These are phyloP conservation scores for Telopea speciosissima DNA, from an alignment of 177 flowering plant genomes.

Conservation along the genomic window DNA sequence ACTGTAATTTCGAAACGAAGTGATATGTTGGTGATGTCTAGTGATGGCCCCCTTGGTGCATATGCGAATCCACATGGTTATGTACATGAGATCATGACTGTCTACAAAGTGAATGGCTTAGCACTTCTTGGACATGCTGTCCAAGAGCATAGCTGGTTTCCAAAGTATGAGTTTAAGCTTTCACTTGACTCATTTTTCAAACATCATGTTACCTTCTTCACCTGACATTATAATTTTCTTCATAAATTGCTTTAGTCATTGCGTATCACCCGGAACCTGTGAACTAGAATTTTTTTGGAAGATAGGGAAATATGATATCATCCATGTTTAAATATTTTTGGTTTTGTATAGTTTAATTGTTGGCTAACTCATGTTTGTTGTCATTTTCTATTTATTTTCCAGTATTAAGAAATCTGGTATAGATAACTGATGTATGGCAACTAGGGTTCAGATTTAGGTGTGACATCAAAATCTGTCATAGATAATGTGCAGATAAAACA, in stretches of 20 bases:
- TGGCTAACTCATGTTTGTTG: too few relatives aligned
- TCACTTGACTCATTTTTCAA: neutral
- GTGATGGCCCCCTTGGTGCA: conserved; percentile 93
- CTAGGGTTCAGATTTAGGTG: too few relatives aligned
- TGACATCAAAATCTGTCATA: too few relatives aligned
- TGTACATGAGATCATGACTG: conserved; percentile 83
- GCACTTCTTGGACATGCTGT: conserved; percentile 51
- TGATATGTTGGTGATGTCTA: conserved; percentile 87
- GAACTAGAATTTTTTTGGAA: neutral
- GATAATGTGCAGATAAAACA: too few relatives aligned
- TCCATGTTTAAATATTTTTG: too few relatives aligned
- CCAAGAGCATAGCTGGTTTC: conserved; percentile 88
- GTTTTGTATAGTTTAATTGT: too few relatives aligned
- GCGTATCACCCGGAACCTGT: neutral
- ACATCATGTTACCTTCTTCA: neutral
- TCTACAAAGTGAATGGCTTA: conserved; percentile 57
- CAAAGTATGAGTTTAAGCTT: conserved; percentile 55
- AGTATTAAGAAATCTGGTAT: too few relatives aligned
- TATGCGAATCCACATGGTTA: conserved; percentile 73
- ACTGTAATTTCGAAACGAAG: conserved; percentile 71
- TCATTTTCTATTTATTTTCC: too few relatives aligned
- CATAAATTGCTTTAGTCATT: neutral
- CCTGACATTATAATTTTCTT: neutral
- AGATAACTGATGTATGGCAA: too few relatives aligned
- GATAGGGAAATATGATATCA: too few relatives aligned